Conservation (phyloP, 768 basidiomycete species). For the Trametes maxima region DNA sequence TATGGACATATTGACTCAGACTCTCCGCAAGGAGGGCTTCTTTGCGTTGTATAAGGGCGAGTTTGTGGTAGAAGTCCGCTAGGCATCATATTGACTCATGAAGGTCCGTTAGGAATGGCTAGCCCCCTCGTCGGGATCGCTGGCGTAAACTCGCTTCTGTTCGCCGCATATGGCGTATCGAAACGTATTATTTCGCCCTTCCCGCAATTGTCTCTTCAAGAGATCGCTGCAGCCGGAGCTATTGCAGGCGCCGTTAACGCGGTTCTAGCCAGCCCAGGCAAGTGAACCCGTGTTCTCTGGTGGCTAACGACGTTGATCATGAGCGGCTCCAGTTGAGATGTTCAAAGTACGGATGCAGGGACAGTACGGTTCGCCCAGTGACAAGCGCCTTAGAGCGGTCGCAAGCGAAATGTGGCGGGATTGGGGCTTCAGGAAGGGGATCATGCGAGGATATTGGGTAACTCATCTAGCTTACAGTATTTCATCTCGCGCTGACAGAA, state of each 20-base stretch:
- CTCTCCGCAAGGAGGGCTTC: conserved; percentile 84
- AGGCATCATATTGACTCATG: neutral
- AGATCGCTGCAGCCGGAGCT: conserved; percentile 83
- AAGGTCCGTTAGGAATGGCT: conserved; percentile 65
- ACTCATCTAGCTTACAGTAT: conserved; percentile 10
- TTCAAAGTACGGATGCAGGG: conserved; percentile 99
- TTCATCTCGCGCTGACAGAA: neutral
- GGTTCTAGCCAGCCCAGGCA: conserved; percentile 87
- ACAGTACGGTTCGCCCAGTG: conserved; percentile 80
- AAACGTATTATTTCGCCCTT: conserved; percentile 87
- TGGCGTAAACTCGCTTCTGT: conserved; percentile 94
- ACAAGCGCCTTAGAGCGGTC: conserved; percentile 75
- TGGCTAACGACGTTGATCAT: neutral
- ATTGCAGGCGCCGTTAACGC: conserved; percentile 94
- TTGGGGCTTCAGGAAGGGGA: conserved; percentile 83
- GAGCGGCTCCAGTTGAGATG: conserved; percentile 74
- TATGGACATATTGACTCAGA: conserved; percentile 85
- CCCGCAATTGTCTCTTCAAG: conserved; percentile 74
- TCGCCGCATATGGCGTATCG: conserved; percentile 86
- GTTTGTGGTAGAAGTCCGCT: conserved; percentile 2
- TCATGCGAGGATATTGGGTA: conserved; percentile 99
- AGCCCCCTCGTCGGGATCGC: conserved; percentile 92
- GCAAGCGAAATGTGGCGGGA: conserved; percentile 82
- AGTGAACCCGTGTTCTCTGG: conserved; percentile 10
- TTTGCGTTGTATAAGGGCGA: conserved; percentile 94